Evolutionary conservation across 495 filamentous ascomycete genomes (phyloP).

Genomic region (Elasticomyces elasticus): DNA sequence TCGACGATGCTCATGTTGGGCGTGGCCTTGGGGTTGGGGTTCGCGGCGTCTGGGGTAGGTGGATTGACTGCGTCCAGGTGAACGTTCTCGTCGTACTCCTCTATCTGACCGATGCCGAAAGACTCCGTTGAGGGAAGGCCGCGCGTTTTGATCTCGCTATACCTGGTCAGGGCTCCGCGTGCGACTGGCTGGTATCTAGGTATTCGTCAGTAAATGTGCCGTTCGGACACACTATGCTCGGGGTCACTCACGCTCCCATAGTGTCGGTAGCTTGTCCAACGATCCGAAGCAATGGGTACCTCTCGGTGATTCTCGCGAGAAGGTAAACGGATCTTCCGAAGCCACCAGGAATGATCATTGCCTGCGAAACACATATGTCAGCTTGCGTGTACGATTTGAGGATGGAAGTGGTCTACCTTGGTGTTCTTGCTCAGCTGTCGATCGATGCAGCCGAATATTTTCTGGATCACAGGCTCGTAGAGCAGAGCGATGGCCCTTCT

Average conservation of each 20-base stretch:
- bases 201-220: not conserved
- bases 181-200: not conserved
- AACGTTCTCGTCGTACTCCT: not conserved
- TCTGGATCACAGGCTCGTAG: not conserved
- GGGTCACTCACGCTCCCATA: not conserved
- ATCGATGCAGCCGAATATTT: constrained; percentile 3
- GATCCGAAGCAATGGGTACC: not conserved
- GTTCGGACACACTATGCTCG: not conserved
- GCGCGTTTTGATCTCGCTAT: not conserved
- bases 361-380: not conserved
- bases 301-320: not conserved
- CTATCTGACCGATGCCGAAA: not conserved
- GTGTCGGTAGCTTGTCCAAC: not conserved
- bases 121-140: not conserved
- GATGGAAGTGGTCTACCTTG: too few relatives aligned
- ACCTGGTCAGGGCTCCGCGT: not conserved
- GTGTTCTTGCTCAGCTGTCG: not conserved
- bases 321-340: not conserved
- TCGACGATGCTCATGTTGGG: not conserved
- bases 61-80: not conserved
- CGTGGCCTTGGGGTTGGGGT: not conserved
- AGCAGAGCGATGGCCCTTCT: not conserved
- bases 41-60: not conserved
- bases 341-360: not conserved
- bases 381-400: not conserved